phyloP scores from a whole-genome alignment of 2,329 filamentous ascomycete genomes.

The Fusarium sp. region DNA sequence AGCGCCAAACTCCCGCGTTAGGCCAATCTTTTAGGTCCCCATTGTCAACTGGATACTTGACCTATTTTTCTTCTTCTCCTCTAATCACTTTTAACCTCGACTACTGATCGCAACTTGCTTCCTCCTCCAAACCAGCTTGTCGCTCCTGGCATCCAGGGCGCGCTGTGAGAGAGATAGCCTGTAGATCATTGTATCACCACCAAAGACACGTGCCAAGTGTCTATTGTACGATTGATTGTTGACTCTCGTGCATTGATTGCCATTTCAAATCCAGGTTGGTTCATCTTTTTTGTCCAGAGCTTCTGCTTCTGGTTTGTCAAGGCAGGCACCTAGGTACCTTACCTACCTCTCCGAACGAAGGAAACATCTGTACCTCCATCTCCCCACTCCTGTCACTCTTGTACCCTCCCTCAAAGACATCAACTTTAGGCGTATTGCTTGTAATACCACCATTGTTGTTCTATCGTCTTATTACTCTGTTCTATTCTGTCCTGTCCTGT shows the following conservation, averaged over 20 bases:
- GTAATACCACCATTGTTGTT: conserved; percentile 18
- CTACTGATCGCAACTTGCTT: conserved; percentile 27
- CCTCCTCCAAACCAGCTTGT: conserved; percentile 43
- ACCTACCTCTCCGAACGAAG: conserved; percentile 1
- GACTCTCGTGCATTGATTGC: conserved; percentile 6
- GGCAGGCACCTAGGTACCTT: neutral
- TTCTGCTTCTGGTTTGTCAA: conserved; percentile 15
- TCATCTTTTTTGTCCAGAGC: conserved; percentile 38
- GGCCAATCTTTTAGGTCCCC: conserved; percentile 34
- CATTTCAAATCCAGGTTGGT: conserved; percentile 43
- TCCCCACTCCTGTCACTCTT: conserved; percentile 18
- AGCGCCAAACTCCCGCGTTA: conserved; percentile 43
- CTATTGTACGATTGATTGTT: conserved; percentile 39
- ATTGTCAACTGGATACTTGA: conserved; percentile 15
- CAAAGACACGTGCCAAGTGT: conserved; percentile 24
- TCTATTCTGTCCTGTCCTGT: conserved; percentile 1
- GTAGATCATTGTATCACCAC: conserved; percentile 30
- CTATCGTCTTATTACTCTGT: conserved; percentile 11
- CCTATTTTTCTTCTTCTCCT: conserved; percentile 1
- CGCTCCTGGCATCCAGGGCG: conserved; percentile 48
- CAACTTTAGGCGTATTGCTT: conserved; percentile 18
- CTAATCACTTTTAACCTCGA: neutral
- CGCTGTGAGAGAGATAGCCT: conserved; percentile 45
- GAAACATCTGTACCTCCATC: conserved; percentile 17
- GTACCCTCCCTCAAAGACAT: conserved; percentile 20